Base-by-base conservation (phyloP, 768 basidiomycete genomes). In the Cyclocybe cylindracea region DNA sequence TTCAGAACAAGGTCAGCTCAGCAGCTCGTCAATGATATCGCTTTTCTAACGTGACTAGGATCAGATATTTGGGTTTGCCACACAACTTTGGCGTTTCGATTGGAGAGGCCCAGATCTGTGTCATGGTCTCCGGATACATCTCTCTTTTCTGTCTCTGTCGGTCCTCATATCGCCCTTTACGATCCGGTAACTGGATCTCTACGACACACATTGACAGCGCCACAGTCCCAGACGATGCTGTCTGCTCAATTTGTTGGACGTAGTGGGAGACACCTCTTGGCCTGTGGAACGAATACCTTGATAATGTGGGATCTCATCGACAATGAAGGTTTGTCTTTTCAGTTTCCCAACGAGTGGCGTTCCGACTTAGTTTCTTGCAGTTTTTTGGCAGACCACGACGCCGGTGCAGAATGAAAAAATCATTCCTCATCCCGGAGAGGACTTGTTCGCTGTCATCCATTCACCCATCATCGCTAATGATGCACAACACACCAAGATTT, bases 121-220 rank as follows among this genome's bases (percentile, higher is more conserved):
- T 78, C 84, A 1, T 97, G 94, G 85, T 91, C 95, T 5, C 78
- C 77, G 4, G 97, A 99, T 66, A 87, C 84, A 7, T 94, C 94
- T 5, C 75, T 99, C 32, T 72, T 98, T 41, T 89, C 87, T 10
- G 78, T 95, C 16, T 76, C 86, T 10, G 78, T 89, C 46, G 84
- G 84, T 0, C 64, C 78, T 11, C 81, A 82, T 53, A 76, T 95
- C 46, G 82, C 84, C 5, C 67, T 98, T 5, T 97, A 89, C 68
- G 86, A 93, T 60, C 78, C 90, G 0, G 60, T 71, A 16, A 83
- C 83, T 18, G 87, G 83, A 54, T 67, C 74, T 18, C 69, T 90
- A 11, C 72, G 79, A 14, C 82, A 82, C 39, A 82, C 82, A 0
- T 72, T 94, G 54, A 78, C 79, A 24, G 76, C 75, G 37, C 80